Evolutionary conservation across 495 filamentous ascomycete species (phyloP).

Genomic region (Penicillium bialowiezense): DNA sequence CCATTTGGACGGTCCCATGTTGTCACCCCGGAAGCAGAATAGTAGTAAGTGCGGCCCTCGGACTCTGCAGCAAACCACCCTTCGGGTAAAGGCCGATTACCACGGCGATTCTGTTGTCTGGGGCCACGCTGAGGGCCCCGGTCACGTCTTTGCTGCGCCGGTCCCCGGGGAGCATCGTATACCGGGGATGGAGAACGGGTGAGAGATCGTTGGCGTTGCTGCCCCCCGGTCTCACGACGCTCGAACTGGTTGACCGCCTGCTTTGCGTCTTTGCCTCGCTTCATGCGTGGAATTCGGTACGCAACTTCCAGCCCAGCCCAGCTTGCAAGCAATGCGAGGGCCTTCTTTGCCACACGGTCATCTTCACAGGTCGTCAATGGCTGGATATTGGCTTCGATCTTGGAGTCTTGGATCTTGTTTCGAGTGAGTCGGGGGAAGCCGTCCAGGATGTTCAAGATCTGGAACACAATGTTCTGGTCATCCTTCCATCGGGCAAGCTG

Average conservation of each 20-base stretch:
- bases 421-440: slow-evolving; percentile 86
- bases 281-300: slow-evolving; percentile 89
- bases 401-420: slow-evolving; percentile 96
- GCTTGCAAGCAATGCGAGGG: slow-evolving; percentile 69
- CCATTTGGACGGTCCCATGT: slow-evolving; percentile 74
- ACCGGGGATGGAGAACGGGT: slow-evolving; percentile 52
- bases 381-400: slow-evolving; percentile 84
- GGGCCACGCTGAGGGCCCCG: slow-evolving; percentile 50
- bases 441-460: slow-evolving; percentile 86
- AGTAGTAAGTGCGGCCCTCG: slow-evolving; percentile 72
- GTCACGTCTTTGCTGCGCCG: slow-evolving; percentile 56
- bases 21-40: slow-evolving; percentile 67
- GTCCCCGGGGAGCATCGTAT: slow-evolving; percentile 50
- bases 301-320: slow-evolving; percentile 91
- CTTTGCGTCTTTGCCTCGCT: slow-evolving; percentile 54
- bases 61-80: slow-evolving; percentile 79
- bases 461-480: slow-evolving; percentile 82
- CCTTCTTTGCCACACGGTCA: slow-evolving; percentile 67
- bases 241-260: slow-evolving; percentile 58
- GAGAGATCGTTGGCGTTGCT: slow-evolving; percentile 55
- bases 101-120: slow-evolving; percentile 45
- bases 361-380: slow-evolving; percentile 65
- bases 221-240: slow-evolving; percentile 63
- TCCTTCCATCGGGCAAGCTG: slow-evolving; percentile 80
- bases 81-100: slow-evolving; percentile 60